Percentiles rank a stretch among this genome's conserved stretches.
phyloP scores from a whole-genome alignment of 2,329 filamentous ascomycete genomes.

The Aspergillus fructus region DNA sequence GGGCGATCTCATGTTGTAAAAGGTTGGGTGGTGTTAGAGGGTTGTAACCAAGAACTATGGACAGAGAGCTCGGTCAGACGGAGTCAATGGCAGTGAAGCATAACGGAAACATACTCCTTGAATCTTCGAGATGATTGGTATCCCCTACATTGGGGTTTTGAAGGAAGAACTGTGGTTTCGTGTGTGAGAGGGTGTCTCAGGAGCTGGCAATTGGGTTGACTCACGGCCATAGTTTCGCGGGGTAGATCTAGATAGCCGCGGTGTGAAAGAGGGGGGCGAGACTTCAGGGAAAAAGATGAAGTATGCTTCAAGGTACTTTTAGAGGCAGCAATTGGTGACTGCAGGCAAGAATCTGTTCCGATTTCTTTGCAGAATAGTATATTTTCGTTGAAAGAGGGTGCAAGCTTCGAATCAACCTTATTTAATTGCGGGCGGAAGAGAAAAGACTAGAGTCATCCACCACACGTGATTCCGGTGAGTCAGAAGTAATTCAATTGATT shows the following conservation, averaged over 20 bases:
- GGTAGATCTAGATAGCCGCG: constrained; percentile 12
- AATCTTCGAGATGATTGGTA: constrained; percentile 72
- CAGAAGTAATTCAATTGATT: background rate
- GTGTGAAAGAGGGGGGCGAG: background rate
- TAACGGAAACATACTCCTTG: constrained; percentile 65
- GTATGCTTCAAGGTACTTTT: background rate
- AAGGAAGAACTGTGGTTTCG: constrained; percentile 63
- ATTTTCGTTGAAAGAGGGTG: constrained; percentile 5
- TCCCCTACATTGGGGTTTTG: constrained; percentile 78
- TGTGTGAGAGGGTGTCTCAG: constrained; percentile 14
- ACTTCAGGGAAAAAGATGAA: background rate
- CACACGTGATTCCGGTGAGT: constrained; percentile 30
- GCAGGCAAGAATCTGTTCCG: background rate
- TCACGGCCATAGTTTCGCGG: constrained; percentile 35
- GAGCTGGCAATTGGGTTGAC: constrained; percentile 17
- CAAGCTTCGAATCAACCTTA: background rate
- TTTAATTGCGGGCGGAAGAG: background rate
- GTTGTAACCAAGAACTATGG: constrained; percentile 79
- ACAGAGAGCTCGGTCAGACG: constrained; percentile 3
- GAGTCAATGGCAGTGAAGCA: background rate
- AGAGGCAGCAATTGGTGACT: background rate
- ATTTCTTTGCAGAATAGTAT: background rate
- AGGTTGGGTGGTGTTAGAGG: constrained; percentile 90
- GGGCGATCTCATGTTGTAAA: constrained; percentile 85
- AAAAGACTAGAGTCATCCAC: background rate